Base-by-base conservation (phyloP, 2,329 filamentous ascomycete species). In the Epichloe hybrida region DNA sequence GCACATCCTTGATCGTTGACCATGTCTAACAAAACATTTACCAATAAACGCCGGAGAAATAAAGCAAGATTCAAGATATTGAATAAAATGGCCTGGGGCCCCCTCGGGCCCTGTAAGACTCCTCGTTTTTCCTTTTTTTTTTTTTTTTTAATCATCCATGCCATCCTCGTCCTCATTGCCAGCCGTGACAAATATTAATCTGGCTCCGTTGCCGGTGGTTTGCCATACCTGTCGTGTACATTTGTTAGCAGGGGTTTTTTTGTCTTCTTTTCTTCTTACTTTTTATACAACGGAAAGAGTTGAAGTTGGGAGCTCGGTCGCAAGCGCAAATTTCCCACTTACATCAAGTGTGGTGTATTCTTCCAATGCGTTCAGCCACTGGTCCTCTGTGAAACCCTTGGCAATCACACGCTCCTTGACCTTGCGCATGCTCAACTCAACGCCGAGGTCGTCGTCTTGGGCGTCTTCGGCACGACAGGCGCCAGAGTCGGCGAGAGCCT, bases 371-470 rank as follows among this genome's bases (percentile, higher is more conserved):
- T 79, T 79, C 62, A 86, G 76, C 71, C 95, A 89, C 68, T 98
- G 90, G 67, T 97, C 88, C 57, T 89, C 84, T 0, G 91, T 98
- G 68, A 96, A 98, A 3, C 93, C 93, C 77, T 95, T 96, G 49
- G 90, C 93, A 60, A 97, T 76, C 34, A 98, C 89, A 57, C 93
- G 74, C 68, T 96, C 90, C 65, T 90, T 81, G 53, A 98, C 88
- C 68, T 88, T 86, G 58, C 86, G 80, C 73, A 98, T 78, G 67
- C 84, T 93, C 60, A 98, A 71, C 68, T 96, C 90, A 20, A 77
- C 65, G 15, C 75, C 73, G 37, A 67, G 63, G 50, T 71, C 73
- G 20, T 75, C 74, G 3, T 75, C 74, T 0, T 75, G 86, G 58
- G 64, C 75, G 31, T 77, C 75, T 36, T 87, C 88, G 45, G 88